Conservation (phyloP, 768 basidiomycete species). For the Mycena albidolilacea region DNA sequence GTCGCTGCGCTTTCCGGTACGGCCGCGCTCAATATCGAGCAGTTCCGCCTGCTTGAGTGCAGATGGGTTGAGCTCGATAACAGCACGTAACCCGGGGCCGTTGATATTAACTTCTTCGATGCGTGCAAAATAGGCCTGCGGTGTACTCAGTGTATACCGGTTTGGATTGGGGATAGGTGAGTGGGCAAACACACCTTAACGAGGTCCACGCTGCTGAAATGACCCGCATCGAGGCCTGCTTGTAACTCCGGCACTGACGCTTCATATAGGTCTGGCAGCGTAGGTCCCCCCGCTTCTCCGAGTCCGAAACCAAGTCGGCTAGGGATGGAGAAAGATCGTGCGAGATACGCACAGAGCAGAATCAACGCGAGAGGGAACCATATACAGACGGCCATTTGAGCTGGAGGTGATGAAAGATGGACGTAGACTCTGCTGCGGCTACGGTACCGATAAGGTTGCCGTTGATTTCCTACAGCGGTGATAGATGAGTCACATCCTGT, state of each 20-base stretch:
- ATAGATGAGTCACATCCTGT: conserved; percentile 18
- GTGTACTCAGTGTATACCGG: conserved; percentile 7
- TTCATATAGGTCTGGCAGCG: conserved; percentile 71
- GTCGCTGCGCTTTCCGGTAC: background rate
- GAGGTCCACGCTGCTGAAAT: conserved; percentile 72
- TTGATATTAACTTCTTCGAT: conserved; percentile 7
- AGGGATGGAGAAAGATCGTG: conserved; percentile 9
- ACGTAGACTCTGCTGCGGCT: conserved; percentile 6
- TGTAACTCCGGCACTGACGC: conserved; percentile 70
- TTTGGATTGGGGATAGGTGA: conserved; percentile 4
- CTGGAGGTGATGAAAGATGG: conserved; percentile 4
- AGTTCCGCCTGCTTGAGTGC: conserved; percentile 5
- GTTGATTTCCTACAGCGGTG: conserved; percentile 14
- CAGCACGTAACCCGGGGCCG: conserved; percentile 2
- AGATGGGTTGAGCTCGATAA: conserved; percentile 4
- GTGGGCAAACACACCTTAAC: conserved; percentile 61
- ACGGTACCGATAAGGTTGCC: conserved; percentile 7
- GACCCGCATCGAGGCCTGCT: conserved; percentile 61
- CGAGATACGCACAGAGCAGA: conserved; percentile 20
- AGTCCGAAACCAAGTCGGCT: background rate
- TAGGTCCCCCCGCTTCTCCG: background rate
- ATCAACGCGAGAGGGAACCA: conserved; percentile 9
- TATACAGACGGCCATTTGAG: conserved; percentile 6
- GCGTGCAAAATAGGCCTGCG: conserved; percentile 7
- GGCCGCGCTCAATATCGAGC: conserved; percentile 1